Evolutionary conservation across 495 filamentous ascomycete genomes (phyloP).

Genomic region (Penicillium manginii): DNA sequence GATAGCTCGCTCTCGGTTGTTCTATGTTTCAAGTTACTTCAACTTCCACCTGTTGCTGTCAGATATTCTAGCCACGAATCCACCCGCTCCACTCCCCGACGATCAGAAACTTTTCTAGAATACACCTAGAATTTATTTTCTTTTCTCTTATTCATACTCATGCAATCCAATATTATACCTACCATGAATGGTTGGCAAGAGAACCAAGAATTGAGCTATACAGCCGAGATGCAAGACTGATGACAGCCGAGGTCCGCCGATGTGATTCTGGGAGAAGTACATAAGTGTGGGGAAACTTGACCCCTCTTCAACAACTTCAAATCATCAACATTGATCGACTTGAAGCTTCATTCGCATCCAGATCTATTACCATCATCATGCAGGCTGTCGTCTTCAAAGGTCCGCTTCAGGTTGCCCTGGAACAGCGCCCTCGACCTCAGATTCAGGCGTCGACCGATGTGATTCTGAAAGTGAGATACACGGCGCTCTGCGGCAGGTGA

Average conservation of each 20-base stretch:
- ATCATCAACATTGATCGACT: background rate
- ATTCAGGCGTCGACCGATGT: constrained; percentile 74
- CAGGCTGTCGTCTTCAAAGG: constrained; percentile 44
- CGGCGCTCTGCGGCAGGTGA: constrained; percentile 87
- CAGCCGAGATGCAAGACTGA: too few relatives aligned
- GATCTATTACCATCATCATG: constrained; percentile 19
- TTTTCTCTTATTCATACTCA: too few relatives aligned
- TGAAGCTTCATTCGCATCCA: background rate
- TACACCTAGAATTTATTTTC: too few relatives aligned
- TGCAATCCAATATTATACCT: too few relatives aligned
- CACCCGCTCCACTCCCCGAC: too few relatives aligned
- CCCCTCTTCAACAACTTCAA: constrained; percentile 13
- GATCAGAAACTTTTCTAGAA: too few relatives aligned
- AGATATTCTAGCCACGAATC: too few relatives aligned
- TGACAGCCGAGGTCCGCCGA: background rate
- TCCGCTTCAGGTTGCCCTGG: constrained; percentile 40
- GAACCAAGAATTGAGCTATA: too few relatives aligned
- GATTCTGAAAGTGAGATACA: constrained; percentile 80
- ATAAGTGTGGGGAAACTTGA: constrained; percentile 1
- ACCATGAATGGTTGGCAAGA: too few relatives aligned
- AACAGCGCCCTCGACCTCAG: constrained; percentile 47
- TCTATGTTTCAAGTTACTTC: too few relatives aligned
- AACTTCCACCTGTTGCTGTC: too few relatives aligned
- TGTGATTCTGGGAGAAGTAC: background rate
- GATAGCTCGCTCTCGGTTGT: too few relatives aligned